Conservation (phyloP, 768 basidiomycete species). For the Amanita thiersii region DNA sequence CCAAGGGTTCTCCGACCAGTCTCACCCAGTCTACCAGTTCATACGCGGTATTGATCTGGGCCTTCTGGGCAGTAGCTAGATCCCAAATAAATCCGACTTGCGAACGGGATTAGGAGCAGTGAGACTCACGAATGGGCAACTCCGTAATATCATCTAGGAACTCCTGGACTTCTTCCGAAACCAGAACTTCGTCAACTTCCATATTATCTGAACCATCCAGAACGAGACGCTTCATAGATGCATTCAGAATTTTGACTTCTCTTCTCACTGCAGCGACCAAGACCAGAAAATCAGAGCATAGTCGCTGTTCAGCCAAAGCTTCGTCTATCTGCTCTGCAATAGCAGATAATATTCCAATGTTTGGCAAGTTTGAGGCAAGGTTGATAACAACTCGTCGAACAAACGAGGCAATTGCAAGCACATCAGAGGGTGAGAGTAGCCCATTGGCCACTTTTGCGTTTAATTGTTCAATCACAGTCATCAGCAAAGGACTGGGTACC, state of each 20-base stretch:
- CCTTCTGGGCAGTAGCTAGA: constrained; percentile 29
- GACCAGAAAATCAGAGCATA: constrained; percentile 25
- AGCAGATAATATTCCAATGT: constrained; percentile 29
- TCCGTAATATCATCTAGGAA: constrained; percentile 39
- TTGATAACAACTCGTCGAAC: constrained; percentile 53
- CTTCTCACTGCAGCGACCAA: constrained; percentile 32
- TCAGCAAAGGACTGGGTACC: constrained; percentile 66
- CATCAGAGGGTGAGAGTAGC: constrained; percentile 49
- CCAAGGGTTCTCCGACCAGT: constrained; percentile 28
- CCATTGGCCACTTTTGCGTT: constrained; percentile 54
- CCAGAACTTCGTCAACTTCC: constrained; percentile 1
- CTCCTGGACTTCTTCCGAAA: constrained; percentile 22
- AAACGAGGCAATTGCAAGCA: constrained; percentile 55
- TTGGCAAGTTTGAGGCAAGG: constrained; percentile 46
- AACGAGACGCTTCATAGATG: constrained; percentile 17
- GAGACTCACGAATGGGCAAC: constrained; percentile 37
- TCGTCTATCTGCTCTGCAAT: constrained; percentile 27
- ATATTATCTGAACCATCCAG: constrained; percentile 4
- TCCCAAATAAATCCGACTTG: not conserved
- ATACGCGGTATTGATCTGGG: constrained; percentile 32
- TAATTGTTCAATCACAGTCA: constrained; percentile 76
- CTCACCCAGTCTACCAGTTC: constrained; percentile 63
- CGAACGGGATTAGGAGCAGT: not conserved
- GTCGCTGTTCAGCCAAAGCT: constrained; percentile 18
- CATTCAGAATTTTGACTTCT: constrained; percentile 34